Conservation (phyloP, 2,329 filamentous ascomycete genomes). For the Stemphylium vesicarium region DNA sequence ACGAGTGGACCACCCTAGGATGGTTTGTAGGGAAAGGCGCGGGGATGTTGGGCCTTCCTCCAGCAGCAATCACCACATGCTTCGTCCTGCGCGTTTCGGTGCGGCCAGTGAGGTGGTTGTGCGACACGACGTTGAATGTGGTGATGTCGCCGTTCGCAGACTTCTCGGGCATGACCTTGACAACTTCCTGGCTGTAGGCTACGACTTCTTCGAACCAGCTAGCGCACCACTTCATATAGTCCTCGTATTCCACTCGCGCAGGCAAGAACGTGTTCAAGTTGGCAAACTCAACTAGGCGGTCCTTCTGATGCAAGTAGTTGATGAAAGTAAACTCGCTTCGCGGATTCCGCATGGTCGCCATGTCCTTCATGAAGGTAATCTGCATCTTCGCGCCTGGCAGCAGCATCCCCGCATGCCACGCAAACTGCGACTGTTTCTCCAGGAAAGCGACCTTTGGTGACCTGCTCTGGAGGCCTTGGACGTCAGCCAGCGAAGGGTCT, state of each 20-base stretch:
- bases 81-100: slow-evolving; percentile 62
- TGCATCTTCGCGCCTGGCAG: slow-evolving; percentile 95
- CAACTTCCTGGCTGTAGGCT: slow-evolving; percentile 77
- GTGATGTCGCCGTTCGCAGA: slow-evolving; percentile 61
- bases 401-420: slow-evolving; percentile 96
- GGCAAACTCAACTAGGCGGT: slow-evolving; percentile 85
- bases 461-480: slow-evolving; percentile 45
- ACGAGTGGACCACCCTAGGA: slow-evolving; percentile 83
- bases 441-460: slow-evolving; percentile 81
- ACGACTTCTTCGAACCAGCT: slow-evolving; percentile 76
- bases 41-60: slow-evolving; percentile 74
- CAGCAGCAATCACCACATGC: slow-evolving; percentile 74
- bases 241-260: slow-evolving; percentile 86
- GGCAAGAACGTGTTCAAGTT: slow-evolving; percentile 91
- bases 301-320: slow-evolving; percentile 86
- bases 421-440: slow-evolving; percentile 82
- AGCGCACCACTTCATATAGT: slow-evolving; percentile 94
- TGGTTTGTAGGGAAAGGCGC: slow-evolving; percentile 71
- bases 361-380: slow-evolving; percentile 95
- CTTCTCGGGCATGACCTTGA: slow-evolving; percentile 70
- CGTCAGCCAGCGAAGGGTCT: slow-evolving; percentile 37
- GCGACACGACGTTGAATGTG: slow-evolving; percentile 71
- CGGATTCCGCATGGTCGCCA: slow-evolving; percentile 87
- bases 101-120: slow-evolving; percentile 64
- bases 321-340: slow-evolving; percentile 92